Evolutionary conservation across 495 filamentous ascomycete species (phyloP).

Genomic region (Aspergillus avenaceus): DNA sequence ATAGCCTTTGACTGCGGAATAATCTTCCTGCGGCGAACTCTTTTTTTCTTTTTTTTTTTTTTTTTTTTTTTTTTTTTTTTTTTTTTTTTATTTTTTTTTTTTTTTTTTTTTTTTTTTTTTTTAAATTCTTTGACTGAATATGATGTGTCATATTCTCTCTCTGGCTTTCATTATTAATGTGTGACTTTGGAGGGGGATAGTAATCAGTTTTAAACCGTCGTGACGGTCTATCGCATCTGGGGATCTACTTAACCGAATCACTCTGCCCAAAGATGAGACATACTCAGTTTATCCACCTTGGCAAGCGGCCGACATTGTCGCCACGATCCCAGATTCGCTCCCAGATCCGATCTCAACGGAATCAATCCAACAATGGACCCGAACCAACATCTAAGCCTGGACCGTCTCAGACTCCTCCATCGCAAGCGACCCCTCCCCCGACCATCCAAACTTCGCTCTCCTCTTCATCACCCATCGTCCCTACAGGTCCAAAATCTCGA

Average conservation of each 20-base stretch:
- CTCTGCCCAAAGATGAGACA: constrained; percentile 10
- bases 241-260: neutral
- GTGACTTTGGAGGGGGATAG: too few relatives aligned
- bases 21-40: neutral
- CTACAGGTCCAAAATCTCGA: constrained; percentile 46
- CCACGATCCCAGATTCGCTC: constrained; percentile 17
- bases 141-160: neutral
- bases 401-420: neutral
- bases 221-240: neutral
- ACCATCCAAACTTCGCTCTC: too few relatives aligned
- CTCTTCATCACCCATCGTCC: constrained; percentile 36
- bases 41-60: too few relatives aligned
- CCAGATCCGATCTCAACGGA: constrained; percentile 24
- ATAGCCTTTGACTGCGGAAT: neutral
- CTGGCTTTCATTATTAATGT: neutral
- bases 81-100: constrained; percentile 1
- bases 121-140: neutral
- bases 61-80: neutral
- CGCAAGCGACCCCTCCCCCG: neutral
- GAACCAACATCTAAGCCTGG: constrained; percentile 1
- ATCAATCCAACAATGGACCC: constrained; percentile 19
- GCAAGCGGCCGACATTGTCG: constrained; percentile 15
- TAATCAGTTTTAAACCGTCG: too few relatives aligned
- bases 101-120: neutral
- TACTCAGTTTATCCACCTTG: constrained; percentile 8